A percentile compares a stretch with the other conserved stretches of the same genome.
Conservation (phyloP, 2,329 filamentous ascomycete species). For the Zymoseptoria pseudotritici region DNA sequence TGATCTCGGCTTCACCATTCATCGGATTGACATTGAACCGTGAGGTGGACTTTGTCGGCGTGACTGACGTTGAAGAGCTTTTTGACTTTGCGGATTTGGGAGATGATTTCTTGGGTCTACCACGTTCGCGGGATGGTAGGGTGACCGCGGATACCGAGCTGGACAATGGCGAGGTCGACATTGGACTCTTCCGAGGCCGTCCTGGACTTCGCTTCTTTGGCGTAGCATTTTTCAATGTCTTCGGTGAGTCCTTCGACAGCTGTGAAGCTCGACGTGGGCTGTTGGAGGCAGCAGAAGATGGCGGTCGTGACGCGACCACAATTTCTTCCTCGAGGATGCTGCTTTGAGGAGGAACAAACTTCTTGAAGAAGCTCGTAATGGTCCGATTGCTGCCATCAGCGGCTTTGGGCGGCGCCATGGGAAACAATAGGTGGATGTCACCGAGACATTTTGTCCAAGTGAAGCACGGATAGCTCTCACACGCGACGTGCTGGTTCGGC, state of each 20-base stretch:
- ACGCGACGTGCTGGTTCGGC: neutral
- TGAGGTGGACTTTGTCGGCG: neutral
- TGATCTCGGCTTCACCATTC: slow-evolving; percentile 7
- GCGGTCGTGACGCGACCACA: slow-evolving; percentile 14
- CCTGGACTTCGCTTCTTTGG: neutral
- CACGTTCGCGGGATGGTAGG: neutral
- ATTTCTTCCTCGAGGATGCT: slow-evolving; percentile 21
- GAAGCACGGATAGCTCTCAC: neutral
- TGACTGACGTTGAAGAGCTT: neutral
- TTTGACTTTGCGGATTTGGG: neutral
- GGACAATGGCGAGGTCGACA: neutral
- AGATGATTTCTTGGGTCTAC: neutral
- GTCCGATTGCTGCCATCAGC: slow-evolving; percentile 3
- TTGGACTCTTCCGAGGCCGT: neutral
- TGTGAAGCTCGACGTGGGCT: neutral
- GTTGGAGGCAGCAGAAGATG: neutral
- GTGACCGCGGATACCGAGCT: neutral
- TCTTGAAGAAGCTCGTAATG: slow-evolving; percentile 43
- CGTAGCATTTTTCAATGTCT: neutral
- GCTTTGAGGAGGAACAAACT: slow-evolving; percentile 26
- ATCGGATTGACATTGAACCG: slow-evolving; percentile 7
- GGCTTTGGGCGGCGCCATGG: slow-evolving; percentile 5
- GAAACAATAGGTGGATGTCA: neutral
- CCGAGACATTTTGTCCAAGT: neutral
- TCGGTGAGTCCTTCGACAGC: neutral